Conservation (phyloP, 2,329 filamentous ascomycete genomes). For the Colletotrichum lupini region DNA sequence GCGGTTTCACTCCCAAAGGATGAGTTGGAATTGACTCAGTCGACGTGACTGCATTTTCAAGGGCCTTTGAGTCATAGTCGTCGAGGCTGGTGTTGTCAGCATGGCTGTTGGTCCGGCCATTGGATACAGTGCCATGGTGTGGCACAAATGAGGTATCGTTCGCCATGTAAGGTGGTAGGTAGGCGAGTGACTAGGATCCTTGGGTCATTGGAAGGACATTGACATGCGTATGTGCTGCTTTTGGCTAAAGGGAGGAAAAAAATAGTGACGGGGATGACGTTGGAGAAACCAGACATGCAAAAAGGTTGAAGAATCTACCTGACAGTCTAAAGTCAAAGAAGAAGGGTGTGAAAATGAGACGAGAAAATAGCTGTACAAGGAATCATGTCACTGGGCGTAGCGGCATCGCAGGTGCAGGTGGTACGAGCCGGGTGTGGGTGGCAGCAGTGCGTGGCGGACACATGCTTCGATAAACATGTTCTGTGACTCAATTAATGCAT, state of each 20-base stretch:
- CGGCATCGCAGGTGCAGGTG: constrained; percentile 20
- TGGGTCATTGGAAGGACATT: constrained; percentile 2
- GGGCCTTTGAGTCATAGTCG: constrained; percentile 31
- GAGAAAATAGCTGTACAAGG: constrained; percentile 10
- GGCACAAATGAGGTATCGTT: constrained; percentile 13
- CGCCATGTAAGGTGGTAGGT: constrained; percentile 8
- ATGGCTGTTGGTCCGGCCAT: constrained; percentile 16
- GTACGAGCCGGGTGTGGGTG: constrained; percentile 19
- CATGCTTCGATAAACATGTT: constrained; percentile 24
- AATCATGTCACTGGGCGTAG: constrained; percentile 24
- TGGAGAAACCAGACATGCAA: constrained; percentile 22
- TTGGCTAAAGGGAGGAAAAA: background rate
- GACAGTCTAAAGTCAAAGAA: constrained; percentile 14
- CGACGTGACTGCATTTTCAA: constrained; percentile 13
- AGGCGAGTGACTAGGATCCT: background rate
- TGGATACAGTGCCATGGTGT: constrained; percentile 10
- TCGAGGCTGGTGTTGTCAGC: constrained; percentile 16
- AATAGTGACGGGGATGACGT: constrained; percentile 10
- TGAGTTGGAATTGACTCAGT: constrained; percentile 75
- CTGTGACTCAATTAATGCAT: constrained; percentile 33
- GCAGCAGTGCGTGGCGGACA: constrained; percentile 17
- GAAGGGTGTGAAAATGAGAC: background rate
- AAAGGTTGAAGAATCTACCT: background rate
- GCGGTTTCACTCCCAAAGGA: constrained; percentile 85
- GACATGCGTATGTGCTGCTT: constrained; percentile 27